Base-by-base conservation (phyloP, 2,329 filamentous ascomycete genomes). In the Lachnellula arida region DNA sequence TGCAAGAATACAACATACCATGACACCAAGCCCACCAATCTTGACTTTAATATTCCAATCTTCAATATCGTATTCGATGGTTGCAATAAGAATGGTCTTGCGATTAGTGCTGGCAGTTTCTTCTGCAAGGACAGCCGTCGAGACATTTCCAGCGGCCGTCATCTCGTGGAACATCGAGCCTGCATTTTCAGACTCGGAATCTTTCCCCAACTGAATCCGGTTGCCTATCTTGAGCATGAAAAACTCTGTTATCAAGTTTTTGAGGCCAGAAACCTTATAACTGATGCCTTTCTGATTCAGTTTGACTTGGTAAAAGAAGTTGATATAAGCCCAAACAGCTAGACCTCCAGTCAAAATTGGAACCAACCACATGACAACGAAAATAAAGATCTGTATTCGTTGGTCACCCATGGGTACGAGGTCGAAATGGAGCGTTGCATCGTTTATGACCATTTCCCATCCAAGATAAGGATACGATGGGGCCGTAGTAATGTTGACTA, bases 31-130 rank as follows among this genome's bases (percentile, higher is more conserved):
- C 58, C 85, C 85, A 57, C 85, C 85, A 47, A 88, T 88, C 71
- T 88, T 88, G 71, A 88, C 84, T 70, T 86, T 87, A 71, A 88
- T 84, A 4, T 72, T 76, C 81, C 85, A 87, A 66, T 88, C 85
- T 54, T 85, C 81, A 58, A 88, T 87, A 59, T 87, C 83, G 70
- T 88, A 88, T 68, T 88, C 85, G 81, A 88, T 86, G 6, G 85
- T 87, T 12, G 83, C 85, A 52, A 88, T 85, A 22, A 88, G 75
- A 2, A 86, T 80, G 34, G 78, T 86, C n/a, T 81, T 15, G 12
- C 44, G 23, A 25, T 15, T 32, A 12, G 44, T 4, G 12, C 11
- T 14, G 9, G 19, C 44, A 46, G 44, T 14, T 15, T 46, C 44
- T 15, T 19, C 44, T 12, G 23, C 44, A 5, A 46, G 23, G 8